phyloP scores from a whole-genome alignment of 1,284 basidiomycete genomes.

The Cerrena zonata region DNA sequence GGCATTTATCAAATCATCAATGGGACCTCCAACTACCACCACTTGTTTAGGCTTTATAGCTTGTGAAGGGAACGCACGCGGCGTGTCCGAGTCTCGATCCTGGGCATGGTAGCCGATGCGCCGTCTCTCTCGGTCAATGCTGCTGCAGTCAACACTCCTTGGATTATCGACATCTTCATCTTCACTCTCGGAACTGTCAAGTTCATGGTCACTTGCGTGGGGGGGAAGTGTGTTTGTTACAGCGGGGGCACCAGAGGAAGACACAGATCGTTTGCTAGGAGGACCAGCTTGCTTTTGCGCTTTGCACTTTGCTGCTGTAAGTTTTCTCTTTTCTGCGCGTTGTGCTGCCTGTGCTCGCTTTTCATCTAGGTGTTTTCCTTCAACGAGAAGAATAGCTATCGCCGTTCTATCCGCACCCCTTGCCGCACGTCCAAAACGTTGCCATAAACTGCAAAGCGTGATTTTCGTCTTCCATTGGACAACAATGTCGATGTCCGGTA shows the following conservation, averaged over 20 bases:
- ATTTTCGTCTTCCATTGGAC: background rate
- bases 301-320: background rate
- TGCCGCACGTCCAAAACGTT: background rate
- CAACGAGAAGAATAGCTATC: background rate
- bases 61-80: too few relatives aligned
- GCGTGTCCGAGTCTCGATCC: too few relatives aligned
- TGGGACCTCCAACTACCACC: background rate
- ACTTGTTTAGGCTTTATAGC: background rate
- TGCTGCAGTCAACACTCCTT: too few relatives aligned
- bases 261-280: background rate
- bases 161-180: too few relatives aligned
- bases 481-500: background rate
- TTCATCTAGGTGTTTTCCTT: background rate
- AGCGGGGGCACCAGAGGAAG: background rate
- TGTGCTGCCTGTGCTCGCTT: background rate
- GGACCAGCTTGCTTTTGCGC: background rate
- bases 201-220: too few relatives aligned
- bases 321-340: background rate
- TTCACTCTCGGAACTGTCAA: too few relatives aligned
- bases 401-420: background rate
- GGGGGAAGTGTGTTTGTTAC: background rate
- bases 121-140: background rate
- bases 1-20: constrained; percentile 1
- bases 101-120: background rate
- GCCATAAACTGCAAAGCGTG: background rate